Base-by-base conservation (phyloP, 2,329 filamentous ascomycete genomes). In the Paracoccidioides brasiliensis region DNA sequence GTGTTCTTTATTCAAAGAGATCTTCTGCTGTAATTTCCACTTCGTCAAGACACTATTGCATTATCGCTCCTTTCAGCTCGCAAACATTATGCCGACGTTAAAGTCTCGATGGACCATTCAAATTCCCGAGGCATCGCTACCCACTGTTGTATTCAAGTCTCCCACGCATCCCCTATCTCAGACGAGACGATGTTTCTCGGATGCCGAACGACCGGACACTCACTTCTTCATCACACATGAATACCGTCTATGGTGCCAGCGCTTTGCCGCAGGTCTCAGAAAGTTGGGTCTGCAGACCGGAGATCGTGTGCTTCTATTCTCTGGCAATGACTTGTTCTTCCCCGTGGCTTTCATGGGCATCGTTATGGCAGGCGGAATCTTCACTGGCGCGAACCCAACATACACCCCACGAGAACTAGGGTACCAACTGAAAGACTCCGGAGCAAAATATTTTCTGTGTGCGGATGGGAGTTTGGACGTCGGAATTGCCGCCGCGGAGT, bases 351-450 rank as follows among this genome's bases (percentile, higher is more conserved):
- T 90, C 54, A 76, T 89, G 68, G 87, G 87, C 14, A 76, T 86
- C 22, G 75, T 89, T 52, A 89, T 89, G 81, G 85, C 87, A 0
- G 86, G 86, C 3, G 86, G 85, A 1, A 74, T 91, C 54, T 91
- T 91, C 71, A 86, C 83, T 0, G 87, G 86, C 32, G 85, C 85
- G 1, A 89, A 88, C 58, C 85, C 85, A 0, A 77, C 76, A 4
- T 89, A 82, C 61, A 82, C 87, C 0, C 73, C 80, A 0, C 74
- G 85, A 22, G 88, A 93, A 69, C 70, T 94, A 48, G 84, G 82
- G 5, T 85, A 87, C 67, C 88, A 93, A 68, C 74, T 93, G 40
- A 76, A 80, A 51, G 85, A 91, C 67, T 84, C 83, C 55, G 83
- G 79, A 0, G 83, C 87, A 0, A 77, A 69, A 5, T 84, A 86